These are phyloP conservation scores for Phytophthora colocasiae DNA, from an alignment of 352 stramenopile species.

Conservation along the genomic window DNA sequence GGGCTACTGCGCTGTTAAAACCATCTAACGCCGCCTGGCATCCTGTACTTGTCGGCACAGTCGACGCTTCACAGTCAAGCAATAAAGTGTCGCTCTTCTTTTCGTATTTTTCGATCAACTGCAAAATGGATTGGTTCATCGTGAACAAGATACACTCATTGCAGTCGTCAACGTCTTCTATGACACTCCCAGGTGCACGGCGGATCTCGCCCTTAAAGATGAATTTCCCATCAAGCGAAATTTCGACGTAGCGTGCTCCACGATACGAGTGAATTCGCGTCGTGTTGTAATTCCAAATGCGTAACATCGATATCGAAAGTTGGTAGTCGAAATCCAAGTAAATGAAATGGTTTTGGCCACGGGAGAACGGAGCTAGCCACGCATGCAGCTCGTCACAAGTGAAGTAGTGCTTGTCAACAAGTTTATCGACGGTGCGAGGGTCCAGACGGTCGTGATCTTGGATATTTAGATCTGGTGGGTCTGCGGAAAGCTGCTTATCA, in stretches of 20 bases:
- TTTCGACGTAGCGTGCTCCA: conserved; percentile 67
- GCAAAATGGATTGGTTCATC: conserved; percentile 72
- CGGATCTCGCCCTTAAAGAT: conserved; percentile 89
- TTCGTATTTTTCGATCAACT: conserved; percentile 87
- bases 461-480: conserved; percentile 86
- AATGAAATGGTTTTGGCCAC: conserved; percentile 78
- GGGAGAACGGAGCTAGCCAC: conserved; percentile 89
- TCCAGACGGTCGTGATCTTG: conserved; percentile 78
- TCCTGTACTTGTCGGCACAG: neutral
- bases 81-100: conserved; percentile 37
- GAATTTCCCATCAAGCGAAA: conserved; percentile 59
- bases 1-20: neutral
- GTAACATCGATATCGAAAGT: conserved; percentile 82
- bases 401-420: conserved; percentile 89
- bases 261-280: conserved; percentile 83
- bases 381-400: conserved; percentile 90
- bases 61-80: neutral
- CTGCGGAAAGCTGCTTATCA: conserved; percentile 77
- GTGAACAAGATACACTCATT: conserved; percentile 90
- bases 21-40: neutral
- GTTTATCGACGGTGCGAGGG: conserved; percentile 87
- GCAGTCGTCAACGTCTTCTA: conserved; percentile 66
- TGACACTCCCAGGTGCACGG: conserved; percentile 66
- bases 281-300: conserved; percentile 91
- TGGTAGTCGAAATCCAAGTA: conserved; percentile 83